Evolutionary conservation across 768 basidiomycete genomes (phyloP), one percentile per base, ranked within the genome.

Genomic region (Coprinellus aureogranulatus): DNA sequence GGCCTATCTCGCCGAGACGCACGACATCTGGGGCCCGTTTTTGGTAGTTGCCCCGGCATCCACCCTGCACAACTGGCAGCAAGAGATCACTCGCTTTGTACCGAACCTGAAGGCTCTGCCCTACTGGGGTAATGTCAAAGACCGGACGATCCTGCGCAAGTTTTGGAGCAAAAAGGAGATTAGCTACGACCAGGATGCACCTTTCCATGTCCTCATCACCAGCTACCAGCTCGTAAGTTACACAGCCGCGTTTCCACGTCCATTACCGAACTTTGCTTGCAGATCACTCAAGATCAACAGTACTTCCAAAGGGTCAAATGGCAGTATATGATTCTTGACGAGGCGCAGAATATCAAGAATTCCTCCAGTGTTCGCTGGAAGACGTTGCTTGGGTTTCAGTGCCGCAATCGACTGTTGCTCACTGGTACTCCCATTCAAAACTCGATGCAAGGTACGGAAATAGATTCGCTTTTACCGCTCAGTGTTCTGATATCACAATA

Each of bases 271-370:
- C 9, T 28, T 18, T 53, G n/a, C 54, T 27, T 47, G 0, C 65
- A 94, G 92, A 87, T 96, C 48, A 94, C 93, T 2, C 90, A 92
- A 77, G 97, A 98, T 68, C 94, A 97, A 67, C 92, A 98, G 64
- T 97, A 99, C 74, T 96, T 99, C 75, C 92, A 97, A 67, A 85
- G 91, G 39, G 89, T 98, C 61, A 96, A 94, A 67, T 99, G 97
- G 97, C 97, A 99, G 73, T 99, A 98, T 69, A 98, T 98, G 96
- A 85, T 99, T 58, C 80, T 99, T n/a, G 97, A 99, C 65, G 97
- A 99, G 72, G 97, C 97, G 2, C 97, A 99, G 72, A 98, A 98
- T 56, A 98, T 99, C 81, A 99, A 99, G 80, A 96, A 94, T 67
- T 94, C 97, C 23, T 85, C 92, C 23, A 94, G 91, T 72, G 90